Conservation (phyloP, 208 protist genomes). For the Leishmania gerbilli region DNA sequence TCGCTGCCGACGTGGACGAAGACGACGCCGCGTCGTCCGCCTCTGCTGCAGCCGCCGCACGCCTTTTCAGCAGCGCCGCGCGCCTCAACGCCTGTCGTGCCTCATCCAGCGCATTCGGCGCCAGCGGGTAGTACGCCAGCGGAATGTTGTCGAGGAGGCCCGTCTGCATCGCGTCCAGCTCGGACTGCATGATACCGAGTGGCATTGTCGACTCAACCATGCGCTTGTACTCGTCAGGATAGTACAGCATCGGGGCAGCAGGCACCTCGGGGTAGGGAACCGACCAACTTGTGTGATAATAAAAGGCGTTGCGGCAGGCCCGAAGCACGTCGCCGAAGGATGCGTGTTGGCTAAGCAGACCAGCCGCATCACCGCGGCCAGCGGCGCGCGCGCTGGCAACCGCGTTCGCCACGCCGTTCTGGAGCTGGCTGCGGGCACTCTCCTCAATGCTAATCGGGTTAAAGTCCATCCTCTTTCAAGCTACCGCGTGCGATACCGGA, state of each 20-base stretch:
- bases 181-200: conserved; percentile 76
- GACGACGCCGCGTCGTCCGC: conserved; percentile 30
- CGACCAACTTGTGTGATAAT: conserved; percentile 69
- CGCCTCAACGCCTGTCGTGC: conserved; percentile 37
- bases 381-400: not conserved
- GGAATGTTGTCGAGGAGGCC: conserved; percentile 75
- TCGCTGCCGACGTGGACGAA: conserved; percentile 32
- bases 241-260: conserved; percentile 62
- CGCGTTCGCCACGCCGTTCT: conserved; percentile 13
- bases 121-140: conserved; percentile 64
- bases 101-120: conserved; percentile 46
- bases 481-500: not conserved
- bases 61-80: conserved; percentile 27
- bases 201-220: conserved; percentile 39
- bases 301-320: conserved; percentile 61
- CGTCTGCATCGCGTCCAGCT: conserved; percentile 73
- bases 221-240: conserved; percentile 53
- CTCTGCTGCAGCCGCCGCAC: conserved; percentile 32
- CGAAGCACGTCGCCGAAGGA: conserved; percentile 47
- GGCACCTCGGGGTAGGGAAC: conserved; percentile 64
- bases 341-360: conserved; percentile 20
- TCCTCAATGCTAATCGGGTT: conserved; percentile 78
- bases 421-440: conserved; percentile 22
- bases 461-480: conserved; percentile 45
- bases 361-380: conserved; percentile 9